A percentile compares a stretch with the other conserved stretches of the same genome.
Evolutionary conservation across 257 asterid genomes (phyloP).

Genomic region (Solanum acaule): DNA sequence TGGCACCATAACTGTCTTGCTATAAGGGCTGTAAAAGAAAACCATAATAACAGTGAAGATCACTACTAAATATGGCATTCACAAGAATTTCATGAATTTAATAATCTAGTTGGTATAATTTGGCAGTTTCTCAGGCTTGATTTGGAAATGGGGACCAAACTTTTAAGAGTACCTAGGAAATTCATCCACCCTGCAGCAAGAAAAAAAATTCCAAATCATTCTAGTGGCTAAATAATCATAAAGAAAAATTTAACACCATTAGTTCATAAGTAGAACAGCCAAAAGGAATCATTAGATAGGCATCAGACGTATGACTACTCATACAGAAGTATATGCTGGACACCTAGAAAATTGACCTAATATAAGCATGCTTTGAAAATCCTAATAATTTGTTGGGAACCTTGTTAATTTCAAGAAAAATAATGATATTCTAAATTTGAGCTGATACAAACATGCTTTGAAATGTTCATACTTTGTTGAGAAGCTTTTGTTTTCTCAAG

Average conservation of each 20-base stretch:
- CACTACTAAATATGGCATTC: not conserved
- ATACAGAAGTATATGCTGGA: not conserved
- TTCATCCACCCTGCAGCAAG: conserved; percentile 70
- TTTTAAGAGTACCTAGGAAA: conserved; percentile 56
- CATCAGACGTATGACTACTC: not conserved
- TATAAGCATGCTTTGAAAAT: not conserved
- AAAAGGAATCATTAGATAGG: not conserved
- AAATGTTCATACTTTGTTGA: not conserved
- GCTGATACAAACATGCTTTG: not conserved
- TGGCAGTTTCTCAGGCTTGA: not conserved
- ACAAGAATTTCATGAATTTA: conserved; percentile 1
- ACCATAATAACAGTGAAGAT: not conserved
- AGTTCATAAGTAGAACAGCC: not conserved
- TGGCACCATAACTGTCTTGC: conserved; percentile 47
- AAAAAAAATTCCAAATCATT: conserved; percentile 1
- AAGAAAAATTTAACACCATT: not conserved
- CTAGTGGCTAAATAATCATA: not conserved
- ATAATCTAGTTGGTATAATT: not conserved
- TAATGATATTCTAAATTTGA: not conserved
- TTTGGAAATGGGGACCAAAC: conserved; percentile 2
- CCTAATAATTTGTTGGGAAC: not conserved
- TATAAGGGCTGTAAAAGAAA: conserved; percentile 65
- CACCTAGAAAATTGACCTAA: not conserved
- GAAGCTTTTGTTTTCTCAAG: not conserved
- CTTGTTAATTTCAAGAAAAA: not conserved